Percentiles rank a stretch among this genome's conserved stretches.
Conservation (phyloP, 805 yeast genomes). For the Saturnispora besseyi region DNA sequence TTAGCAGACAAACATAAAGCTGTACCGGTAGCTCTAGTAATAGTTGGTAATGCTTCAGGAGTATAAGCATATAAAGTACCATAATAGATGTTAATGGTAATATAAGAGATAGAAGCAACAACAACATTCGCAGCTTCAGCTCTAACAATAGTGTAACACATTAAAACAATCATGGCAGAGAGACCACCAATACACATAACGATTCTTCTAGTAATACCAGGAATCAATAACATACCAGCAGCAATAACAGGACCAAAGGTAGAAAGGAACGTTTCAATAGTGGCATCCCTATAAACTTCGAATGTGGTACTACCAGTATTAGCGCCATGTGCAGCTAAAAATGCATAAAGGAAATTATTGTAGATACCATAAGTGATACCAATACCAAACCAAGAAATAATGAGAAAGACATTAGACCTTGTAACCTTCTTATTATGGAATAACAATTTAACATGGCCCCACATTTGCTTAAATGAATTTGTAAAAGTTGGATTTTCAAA, state of each 20-base stretch:
- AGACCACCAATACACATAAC: conserved; percentile 44
- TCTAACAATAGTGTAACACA: conserved; percentile 55
- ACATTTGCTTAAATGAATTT: conserved; percentile 17
- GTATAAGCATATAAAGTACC: conserved; percentile 58
- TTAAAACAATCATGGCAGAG: conserved; percentile 47
- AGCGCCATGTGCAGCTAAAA: conserved; percentile 43
- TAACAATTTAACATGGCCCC: conserved; percentile 35
- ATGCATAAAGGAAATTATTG: conserved; percentile 45
- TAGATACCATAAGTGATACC: conserved; percentile 53
- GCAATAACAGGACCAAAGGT: conserved; percentile 48
- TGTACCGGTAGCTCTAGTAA: conserved; percentile 49
- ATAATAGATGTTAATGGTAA: conserved; percentile 41
- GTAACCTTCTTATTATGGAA: conserved; percentile 40
- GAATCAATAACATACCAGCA: conserved; percentile 29
- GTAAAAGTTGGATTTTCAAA: conserved; percentile 16
- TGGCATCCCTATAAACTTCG: conserved; percentile 39
- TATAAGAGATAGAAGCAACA: conserved; percentile 39
- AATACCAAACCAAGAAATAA: conserved; percentile 46
- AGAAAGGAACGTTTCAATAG: conserved; percentile 38
- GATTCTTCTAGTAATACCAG: conserved; percentile 46
- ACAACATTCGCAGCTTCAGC: conserved; percentile 47
- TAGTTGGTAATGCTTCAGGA: conserved; percentile 52
- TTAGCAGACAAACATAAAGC: conserved; percentile 49
- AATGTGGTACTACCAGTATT: conserved; percentile 32
- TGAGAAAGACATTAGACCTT: conserved; percentile 35